phyloP scores from a whole-genome alignment of 164 flowering plant species.

The Nymphaea colorata region DNA sequence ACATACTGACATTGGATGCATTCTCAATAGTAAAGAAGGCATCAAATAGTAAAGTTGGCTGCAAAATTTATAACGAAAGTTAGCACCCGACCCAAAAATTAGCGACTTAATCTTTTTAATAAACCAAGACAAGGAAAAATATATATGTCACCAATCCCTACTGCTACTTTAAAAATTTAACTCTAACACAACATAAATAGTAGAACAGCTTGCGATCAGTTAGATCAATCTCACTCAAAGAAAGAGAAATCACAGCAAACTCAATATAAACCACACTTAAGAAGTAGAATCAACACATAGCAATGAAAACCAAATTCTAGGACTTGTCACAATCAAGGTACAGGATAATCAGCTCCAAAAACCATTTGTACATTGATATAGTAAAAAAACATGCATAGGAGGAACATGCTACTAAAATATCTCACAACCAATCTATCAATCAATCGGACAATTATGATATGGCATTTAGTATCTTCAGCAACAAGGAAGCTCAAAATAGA shows the following conservation, averaged over 20 bases:
- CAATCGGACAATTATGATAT: too few species aligned
- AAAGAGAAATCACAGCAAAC: background rate
- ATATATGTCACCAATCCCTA: background rate
- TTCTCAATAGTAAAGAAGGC: conserved; percentile 79
- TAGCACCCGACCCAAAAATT: conserved; percentile 14
- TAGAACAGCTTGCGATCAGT: background rate
- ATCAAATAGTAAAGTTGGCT: conserved; percentile 50
- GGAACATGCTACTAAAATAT: too few species aligned
- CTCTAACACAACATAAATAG: background rate
- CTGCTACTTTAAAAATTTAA: background rate
- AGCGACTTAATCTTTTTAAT: background rate
- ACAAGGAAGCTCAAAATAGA: too few species aligned
- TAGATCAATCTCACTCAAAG: background rate
- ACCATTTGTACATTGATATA: too few species aligned
- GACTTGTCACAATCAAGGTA: too few species aligned
- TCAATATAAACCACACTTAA: too few species aligned
- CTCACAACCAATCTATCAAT: too few species aligned
- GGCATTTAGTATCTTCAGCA: too few species aligned
- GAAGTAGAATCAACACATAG: too few species aligned
- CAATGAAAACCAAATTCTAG: too few species aligned
- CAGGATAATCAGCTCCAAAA: too few species aligned
- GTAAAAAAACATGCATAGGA: too few species aligned
- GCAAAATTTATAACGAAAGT: conserved; percentile 10
- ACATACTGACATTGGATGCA: conserved; percentile 73
- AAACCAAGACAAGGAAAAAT: background rate